These are phyloP conservation scores for Hammondia hammondi DNA, from an alignment of 169 alveolate species.

Conservation along the genomic window DNA sequence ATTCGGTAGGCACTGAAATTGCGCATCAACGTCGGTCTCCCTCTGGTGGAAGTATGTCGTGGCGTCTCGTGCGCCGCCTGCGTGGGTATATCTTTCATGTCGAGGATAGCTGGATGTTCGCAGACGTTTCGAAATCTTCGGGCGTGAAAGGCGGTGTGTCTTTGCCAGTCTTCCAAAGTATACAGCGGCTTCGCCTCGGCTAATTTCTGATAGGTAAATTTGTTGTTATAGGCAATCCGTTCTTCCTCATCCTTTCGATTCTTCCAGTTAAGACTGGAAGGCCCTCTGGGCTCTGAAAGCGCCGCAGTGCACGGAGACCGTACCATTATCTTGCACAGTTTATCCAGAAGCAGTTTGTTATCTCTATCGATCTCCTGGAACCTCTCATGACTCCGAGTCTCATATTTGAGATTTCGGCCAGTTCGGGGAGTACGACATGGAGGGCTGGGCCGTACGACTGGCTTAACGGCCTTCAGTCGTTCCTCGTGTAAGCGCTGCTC, in stretches of 20 bases:
- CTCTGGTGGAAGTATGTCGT: background rate
- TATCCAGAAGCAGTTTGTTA: constrained; percentile 19
- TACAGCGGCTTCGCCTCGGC: constrained; percentile 15
- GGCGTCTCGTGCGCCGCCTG: background rate
- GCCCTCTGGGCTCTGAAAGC: constrained; percentile 5
- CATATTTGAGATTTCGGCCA: constrained; percentile 36
- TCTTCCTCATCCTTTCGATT: constrained; percentile 2
- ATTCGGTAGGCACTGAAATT: constrained; percentile 27
- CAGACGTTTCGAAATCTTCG: constrained; percentile 16
- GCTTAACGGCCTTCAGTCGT: constrained; percentile 33
- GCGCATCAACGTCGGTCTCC: constrained; percentile 6
- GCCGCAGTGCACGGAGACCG: constrained; percentile 33
- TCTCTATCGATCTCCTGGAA: constrained; percentile 29
- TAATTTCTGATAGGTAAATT: background rate
- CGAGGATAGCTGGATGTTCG: constrained; percentile 11
- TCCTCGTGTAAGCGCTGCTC: constrained; percentile 19
- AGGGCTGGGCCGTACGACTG: constrained; percentile 16
- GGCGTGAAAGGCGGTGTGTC: constrained; percentile 34
- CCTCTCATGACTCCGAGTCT: constrained; percentile 20
- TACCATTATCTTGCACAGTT: background rate
- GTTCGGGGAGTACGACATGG: constrained; percentile 16
- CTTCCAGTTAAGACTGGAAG: background rate
- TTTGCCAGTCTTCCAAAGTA: constrained; percentile 25
- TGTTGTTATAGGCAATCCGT: constrained; percentile 14
- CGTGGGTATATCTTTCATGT: background rate